These are phyloP conservation scores for Phytophthora sp. DNA, from an alignment of 352 stramenopile genomes.

Conservation along the genomic window DNA sequence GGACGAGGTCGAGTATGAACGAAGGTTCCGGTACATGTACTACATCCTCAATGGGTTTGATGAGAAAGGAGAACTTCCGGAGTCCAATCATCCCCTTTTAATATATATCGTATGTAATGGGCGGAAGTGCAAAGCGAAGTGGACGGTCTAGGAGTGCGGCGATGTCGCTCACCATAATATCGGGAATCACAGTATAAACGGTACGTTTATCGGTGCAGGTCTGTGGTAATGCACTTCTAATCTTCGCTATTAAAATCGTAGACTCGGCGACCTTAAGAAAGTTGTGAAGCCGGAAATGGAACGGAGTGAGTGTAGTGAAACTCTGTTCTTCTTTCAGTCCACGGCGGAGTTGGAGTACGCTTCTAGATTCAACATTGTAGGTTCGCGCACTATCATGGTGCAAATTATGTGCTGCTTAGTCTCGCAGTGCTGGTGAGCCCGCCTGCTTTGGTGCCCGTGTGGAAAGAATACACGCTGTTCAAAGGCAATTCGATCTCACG, in stretches of 20 bases:
- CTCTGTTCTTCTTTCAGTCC: conserved; percentile 1
- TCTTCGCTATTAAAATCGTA: not conserved
- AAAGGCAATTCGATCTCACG: not conserved
- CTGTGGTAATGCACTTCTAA: not conserved
- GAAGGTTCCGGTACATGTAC: not conserved
- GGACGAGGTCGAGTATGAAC: not conserved
- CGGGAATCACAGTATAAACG: too few relatives aligned
- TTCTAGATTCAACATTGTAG: conserved; percentile 1
- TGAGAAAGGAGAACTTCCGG: not conserved
- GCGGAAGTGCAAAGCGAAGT: not conserved
- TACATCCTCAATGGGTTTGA: not conserved
- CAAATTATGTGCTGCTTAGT: conserved; percentile 2
- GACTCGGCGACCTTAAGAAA: not conserved
- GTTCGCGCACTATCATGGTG: conserved; percentile 3
- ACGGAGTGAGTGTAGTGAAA: conserved; percentile 8
- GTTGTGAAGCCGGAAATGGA: conserved; percentile 15
- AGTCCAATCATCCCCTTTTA: not conserved
- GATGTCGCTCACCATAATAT: not conserved
- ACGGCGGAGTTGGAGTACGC: conserved; percentile 9
- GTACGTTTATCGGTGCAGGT: not conserved
- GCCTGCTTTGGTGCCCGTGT: not conserved
- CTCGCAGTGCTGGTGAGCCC: conserved; percentile 3
- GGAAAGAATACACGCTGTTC: conserved; percentile 11
- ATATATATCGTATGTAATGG: not conserved
- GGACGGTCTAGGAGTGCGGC: not conserved